Base-by-base conservation (phyloP, 1,139 yeast species). In the Kodamaea fungicola region DNA sequence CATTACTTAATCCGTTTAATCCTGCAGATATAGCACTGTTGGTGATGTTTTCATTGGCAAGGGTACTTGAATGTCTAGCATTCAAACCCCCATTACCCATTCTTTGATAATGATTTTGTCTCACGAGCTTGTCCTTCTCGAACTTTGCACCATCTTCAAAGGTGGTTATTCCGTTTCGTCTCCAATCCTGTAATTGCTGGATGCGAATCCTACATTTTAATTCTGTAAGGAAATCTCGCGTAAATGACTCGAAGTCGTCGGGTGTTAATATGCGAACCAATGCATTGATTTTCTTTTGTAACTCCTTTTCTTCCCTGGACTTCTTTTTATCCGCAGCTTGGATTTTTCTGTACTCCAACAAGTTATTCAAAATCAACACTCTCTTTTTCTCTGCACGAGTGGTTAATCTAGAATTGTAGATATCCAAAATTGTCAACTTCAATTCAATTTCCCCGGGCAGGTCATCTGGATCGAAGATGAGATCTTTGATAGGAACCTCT, bases 391-490 rank as follows among this genome's bases (percentile, higher is more conserved):
- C 98, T 1, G 97, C 96, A 56, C 98, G 80, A 7, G 94, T 74
- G 2, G 96, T 88, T 47, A 92, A 74, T 49, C 96, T 74, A 27
- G 95, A 83, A 58, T 87, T 89, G 61, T 92, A 92, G 37, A 92
- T 90, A 46, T 88, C 95, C 49, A 92, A 67, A 4, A 89, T 83
- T 1, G 96, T 81, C 48, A 92, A 71, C 59, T 92, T 92, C 53
- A 92, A 75, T 54, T 92, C 96, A 34, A 90, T 82, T 55, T 92
- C 98, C 35, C 83, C 80, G 22, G 83, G 80, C 43, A 82, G 80
- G 53, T 92, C 98, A 45, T 92, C 97, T 0, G 94, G 88, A 52
- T 92, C 97, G 55, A 94, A 92, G 6, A 84, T 76, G 92, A 92
- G 87, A 57, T 94, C 98, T 57, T 92, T 94, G 28, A 92, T 88